Conservation (phyloP, 1,284 basidiomycete species). For the Phlebopus sp. region DNA sequence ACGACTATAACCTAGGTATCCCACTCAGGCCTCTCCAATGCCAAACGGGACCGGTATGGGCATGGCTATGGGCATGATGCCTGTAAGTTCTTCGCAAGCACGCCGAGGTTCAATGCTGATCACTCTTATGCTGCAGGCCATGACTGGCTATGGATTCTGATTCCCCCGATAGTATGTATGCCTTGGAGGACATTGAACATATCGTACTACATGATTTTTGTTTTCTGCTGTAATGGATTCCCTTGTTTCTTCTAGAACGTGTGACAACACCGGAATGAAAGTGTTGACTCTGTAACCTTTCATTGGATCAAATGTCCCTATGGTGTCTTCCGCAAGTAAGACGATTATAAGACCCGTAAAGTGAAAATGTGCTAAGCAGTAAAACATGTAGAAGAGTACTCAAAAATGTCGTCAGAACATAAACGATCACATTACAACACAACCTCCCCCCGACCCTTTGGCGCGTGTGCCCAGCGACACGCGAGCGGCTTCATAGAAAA, state of each 20-base stretch:
- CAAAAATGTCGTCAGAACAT: not conserved
- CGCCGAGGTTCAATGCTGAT: constrained; percentile 12
- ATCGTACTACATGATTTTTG: constrained; percentile 23
- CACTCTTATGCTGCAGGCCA: constrained; percentile 16
- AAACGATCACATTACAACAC: constrained; percentile 52
- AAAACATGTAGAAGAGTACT: no score
- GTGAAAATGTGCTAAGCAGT: constrained; percentile 14
- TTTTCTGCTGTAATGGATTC: constrained; percentile 25
- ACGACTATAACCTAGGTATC: constrained; percentile 31
- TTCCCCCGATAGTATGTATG: constrained; percentile 8
- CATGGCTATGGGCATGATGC: constrained; percentile 37
- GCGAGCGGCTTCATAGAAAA: constrained; percentile 86
- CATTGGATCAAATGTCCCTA: not conserved
- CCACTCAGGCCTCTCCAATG: constrained; percentile 43
- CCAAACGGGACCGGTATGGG: constrained; percentile 40
- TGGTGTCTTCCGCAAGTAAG: no score
- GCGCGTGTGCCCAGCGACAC: constrained; percentile 75
- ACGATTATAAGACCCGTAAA: constrained; percentile 7
- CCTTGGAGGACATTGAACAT: constrained; percentile 15
- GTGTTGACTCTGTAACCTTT: not conserved
- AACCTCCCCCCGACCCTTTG: constrained; percentile 58
- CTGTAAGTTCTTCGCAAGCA: constrained; percentile 36
- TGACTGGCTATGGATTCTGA: constrained; percentile 32
- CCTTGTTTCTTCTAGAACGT: constrained; percentile 1
- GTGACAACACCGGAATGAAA: not conserved